Conservation (phyloP, 352 stramenopile genomes). For the Globisporangium viniferum region DNA sequence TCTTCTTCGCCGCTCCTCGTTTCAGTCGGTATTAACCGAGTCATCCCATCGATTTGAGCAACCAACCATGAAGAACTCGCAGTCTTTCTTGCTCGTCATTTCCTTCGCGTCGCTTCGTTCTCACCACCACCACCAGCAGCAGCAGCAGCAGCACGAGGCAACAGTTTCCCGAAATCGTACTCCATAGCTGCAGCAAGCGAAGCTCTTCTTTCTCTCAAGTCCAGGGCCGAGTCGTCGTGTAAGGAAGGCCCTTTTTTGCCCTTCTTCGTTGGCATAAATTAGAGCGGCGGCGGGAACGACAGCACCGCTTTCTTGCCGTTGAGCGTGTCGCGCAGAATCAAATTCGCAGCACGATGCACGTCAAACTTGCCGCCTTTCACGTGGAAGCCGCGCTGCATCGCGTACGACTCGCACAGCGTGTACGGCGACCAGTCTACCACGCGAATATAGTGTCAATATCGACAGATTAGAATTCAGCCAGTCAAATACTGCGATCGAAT, state of each 20-base stretch:
- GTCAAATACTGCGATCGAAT: background rate
- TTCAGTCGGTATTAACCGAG: too few relatives aligned
- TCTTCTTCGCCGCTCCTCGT: too few relatives aligned
- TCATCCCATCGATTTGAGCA: too few relatives aligned
- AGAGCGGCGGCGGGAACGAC: constrained; percentile 57
- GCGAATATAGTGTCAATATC: background rate
- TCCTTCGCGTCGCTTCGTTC: too few relatives aligned
- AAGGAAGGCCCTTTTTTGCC: background rate
- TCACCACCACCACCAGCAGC: background rate
- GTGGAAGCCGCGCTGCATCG: constrained; percentile 66
- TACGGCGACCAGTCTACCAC: constrained; percentile 68
- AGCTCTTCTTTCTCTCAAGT: background rate
- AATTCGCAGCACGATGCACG: constrained; percentile 72
- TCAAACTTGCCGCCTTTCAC: constrained; percentile 74
- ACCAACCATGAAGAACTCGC: too few relatives aligned
- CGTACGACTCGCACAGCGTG: constrained; percentile 73
- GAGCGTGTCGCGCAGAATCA: constrained; percentile 70
- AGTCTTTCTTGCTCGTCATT: too few relatives aligned
- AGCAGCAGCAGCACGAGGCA: too few relatives aligned
- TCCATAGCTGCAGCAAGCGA: background rate
- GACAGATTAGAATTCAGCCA: background rate
- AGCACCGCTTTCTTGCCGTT: constrained; percentile 82
- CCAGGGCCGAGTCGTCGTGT: background rate
- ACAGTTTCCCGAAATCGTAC: background rate
- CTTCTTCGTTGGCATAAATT: background rate